These are phyloP conservation scores for Eucalyptus virginea DNA, from an alignment of 345 rosid species.

Conservation along the genomic window DNA sequence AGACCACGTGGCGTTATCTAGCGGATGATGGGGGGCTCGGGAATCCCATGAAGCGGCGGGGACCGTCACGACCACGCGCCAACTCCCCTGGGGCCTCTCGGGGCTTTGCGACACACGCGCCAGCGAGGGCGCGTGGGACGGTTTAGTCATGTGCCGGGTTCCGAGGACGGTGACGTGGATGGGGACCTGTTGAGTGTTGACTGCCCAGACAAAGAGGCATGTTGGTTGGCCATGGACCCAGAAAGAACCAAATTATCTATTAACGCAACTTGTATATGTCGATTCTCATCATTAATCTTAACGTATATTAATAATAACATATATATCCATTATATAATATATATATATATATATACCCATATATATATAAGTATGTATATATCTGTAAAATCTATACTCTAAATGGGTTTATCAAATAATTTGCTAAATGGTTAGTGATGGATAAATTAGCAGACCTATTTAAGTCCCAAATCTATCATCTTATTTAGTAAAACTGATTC, in stretches of 20 bases:
- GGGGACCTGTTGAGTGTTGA: neutral
- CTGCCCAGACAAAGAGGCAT: conserved; percentile 9
- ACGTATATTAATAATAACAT: neutral
- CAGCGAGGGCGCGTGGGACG: neutral
- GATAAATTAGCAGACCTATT: neutral
- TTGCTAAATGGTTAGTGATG: neutral
- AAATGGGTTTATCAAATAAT: neutral
- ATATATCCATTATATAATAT: too few species aligned
- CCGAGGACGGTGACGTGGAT: neutral
- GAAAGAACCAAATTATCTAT: neutral
- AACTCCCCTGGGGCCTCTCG: too few species aligned
- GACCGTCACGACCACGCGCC: neutral
- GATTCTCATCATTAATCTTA: neutral
- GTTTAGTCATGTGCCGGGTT: neutral
- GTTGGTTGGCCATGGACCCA: neutral
- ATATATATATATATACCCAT: too few species aligned
- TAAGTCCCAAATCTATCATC: neutral
- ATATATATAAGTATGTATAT: too few species aligned
- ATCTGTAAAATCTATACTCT: neutral
- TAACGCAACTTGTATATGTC: neutral
- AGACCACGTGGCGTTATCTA: neutral
- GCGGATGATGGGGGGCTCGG: neutral
- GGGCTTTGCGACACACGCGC: neutral
- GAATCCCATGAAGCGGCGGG: neutral
- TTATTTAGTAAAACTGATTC: neutral